Evolutionary conservation across 2,329 filamentous ascomycete genomes (phyloP).

Genomic region (Cercospora nicotianae): DNA sequence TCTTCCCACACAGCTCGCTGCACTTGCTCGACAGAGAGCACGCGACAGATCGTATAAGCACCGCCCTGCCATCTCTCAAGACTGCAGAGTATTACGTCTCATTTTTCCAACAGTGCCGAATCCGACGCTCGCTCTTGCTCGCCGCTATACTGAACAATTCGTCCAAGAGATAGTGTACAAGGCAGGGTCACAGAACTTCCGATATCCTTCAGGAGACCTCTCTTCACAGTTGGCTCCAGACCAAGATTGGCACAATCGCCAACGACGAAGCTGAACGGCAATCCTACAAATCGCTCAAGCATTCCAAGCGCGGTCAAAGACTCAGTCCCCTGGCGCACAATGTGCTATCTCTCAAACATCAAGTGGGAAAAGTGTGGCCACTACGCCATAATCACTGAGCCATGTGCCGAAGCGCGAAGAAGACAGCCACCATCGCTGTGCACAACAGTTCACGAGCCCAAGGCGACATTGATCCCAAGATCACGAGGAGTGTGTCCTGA

Average conservation of each 20-base stretch:
- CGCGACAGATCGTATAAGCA: neutral
- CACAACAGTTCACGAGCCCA: constrained; percentile 26
- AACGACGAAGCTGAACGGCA: neutral
- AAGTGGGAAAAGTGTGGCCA: constrained; percentile 28
- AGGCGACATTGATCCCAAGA: constrained; percentile 19
- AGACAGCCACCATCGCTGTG: constrained; percentile 23
- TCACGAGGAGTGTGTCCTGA: constrained; percentile 24
- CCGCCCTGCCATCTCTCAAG: neutral
- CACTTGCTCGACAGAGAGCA: neutral
- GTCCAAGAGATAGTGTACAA: neutral
- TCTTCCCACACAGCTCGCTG: neutral
- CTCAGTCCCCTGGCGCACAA: neutral
- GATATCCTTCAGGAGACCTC: neutral
- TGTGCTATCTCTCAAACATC: constrained; percentile 25
- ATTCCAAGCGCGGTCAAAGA: neutral
- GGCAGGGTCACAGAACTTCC: neutral
- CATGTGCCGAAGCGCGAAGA: constrained; percentile 20
- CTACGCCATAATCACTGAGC: constrained; percentile 23
- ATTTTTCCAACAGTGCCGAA: neutral
- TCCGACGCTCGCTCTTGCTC: neutral
- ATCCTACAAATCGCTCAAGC: neutral
- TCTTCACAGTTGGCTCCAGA: neutral
- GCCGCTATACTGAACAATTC: neutral
- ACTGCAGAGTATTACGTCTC: neutral
- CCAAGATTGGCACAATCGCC: neutral